These are phyloP conservation scores for Phlyctochytrium planicorne DNA, from an alignment of 192 early-diverging fungal genomes.

Conservation along the genomic window DNA sequence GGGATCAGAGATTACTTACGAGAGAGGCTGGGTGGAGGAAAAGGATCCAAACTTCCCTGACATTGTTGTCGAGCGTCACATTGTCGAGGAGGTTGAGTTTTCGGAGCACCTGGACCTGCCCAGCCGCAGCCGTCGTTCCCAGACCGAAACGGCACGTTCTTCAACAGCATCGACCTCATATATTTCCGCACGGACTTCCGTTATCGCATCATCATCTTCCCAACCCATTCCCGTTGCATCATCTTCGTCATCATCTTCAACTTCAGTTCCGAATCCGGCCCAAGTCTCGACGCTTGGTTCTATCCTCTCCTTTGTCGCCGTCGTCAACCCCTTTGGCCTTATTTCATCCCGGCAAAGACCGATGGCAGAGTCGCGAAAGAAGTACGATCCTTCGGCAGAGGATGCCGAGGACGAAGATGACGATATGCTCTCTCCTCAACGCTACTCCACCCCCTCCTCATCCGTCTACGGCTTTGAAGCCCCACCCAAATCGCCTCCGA, in stretches of 20 bases:
- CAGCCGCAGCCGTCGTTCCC: background rate
- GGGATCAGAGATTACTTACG: background rate
- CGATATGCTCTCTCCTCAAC: too few relatives aligned
- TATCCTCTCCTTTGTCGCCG: too few relatives aligned
- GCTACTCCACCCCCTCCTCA: too few relatives aligned
- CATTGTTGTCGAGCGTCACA: background rate
- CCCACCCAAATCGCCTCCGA: too few relatives aligned
- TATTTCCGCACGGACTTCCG: background rate
- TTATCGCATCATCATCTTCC: background rate
- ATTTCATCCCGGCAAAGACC: too few relatives aligned
- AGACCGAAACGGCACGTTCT: background rate
- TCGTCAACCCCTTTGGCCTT: too few relatives aligned
- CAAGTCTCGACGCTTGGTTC: too few relatives aligned
- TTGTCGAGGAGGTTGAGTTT: slow-evolving; percentile 7
- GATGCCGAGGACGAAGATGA: too few relatives aligned
- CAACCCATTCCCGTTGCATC: background rate
- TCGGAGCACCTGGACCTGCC: background rate
- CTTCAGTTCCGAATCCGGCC: too few relatives aligned
- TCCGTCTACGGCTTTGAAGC: too few relatives aligned
- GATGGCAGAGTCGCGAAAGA: too few relatives aligned
- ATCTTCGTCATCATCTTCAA: background rate
- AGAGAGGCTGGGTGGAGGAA: slow-evolving; percentile 4
- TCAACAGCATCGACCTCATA: background rate
- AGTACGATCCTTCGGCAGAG: too few relatives aligned
- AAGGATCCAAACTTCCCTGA: background rate